A percentile compares a stretch with the other conserved stretches of the same genome.
Evolutionary conservation across 2,329 filamentous ascomycete species (phyloP).

Genomic region (Fusarium oligoseptatum): DNA sequence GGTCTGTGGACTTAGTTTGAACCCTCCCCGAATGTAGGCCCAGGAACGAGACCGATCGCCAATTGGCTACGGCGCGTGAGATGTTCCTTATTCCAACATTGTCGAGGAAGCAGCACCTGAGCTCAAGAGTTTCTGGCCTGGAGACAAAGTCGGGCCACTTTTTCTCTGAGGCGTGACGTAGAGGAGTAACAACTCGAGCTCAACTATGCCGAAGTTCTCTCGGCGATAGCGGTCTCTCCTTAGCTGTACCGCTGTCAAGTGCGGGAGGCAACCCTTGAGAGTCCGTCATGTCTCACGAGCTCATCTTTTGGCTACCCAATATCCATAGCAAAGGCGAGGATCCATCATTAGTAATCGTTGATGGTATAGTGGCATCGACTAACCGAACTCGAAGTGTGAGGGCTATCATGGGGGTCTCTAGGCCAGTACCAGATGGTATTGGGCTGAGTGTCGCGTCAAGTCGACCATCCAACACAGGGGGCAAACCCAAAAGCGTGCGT

Average conservation of each 20-base stretch:
- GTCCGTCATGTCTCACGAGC: background rate
- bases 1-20: too few relatives aligned
- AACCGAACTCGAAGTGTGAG: constrained; percentile 4
- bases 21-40: background rate
- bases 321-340: background rate
- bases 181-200: constrained; percentile 9
- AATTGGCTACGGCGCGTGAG: constrained; percentile 13
- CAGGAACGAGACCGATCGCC: background rate
- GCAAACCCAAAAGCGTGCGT: background rate
- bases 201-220: rapidly evolving
- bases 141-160: background rate
- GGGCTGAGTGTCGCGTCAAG: background rate
- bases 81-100: too few relatives aligned
- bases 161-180: background rate
- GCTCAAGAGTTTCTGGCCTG: background rate
- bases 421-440: background rate
- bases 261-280: background rate
- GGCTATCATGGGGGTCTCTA: background rate
- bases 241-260: constrained; percentile 15
- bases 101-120: constrained; percentile 3
- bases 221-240: rapidly evolving
- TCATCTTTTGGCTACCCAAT: background rate
- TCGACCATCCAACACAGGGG: background rate
- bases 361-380: background rate
- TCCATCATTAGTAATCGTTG: rapidly evolving